phyloP scores from a whole-genome alignment of 148 eudicot species.

The Chenopodium album region DNA sequence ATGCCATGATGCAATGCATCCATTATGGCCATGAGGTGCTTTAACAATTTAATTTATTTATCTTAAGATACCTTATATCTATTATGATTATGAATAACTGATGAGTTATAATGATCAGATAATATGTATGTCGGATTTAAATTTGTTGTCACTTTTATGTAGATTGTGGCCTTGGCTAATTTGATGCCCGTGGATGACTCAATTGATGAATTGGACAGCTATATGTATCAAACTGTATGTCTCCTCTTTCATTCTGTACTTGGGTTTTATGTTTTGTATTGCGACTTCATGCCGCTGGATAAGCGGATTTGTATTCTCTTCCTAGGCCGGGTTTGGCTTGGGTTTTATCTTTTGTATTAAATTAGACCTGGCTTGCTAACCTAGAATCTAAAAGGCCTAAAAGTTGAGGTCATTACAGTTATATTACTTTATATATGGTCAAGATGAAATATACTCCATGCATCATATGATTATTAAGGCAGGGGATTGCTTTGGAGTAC shows the following conservation, averaged over 20 bases:
- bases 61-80: neutral
- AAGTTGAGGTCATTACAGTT: neutral
- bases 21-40: slow-evolving; percentile 85
- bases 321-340: neutral
- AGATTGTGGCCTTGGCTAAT: slow-evolving; percentile 98
- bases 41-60: neutral
- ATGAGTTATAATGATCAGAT: neutral
- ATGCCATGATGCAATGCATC: slow-evolving; percentile 95
- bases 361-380: neutral
- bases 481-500: neutral
- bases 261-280: neutral
- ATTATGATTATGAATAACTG: neutral
- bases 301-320: neutral
- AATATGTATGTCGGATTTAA: neutral
- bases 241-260: neutral
- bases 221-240: slow-evolving; percentile 98
- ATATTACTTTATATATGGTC: neutral
- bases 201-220: slow-evolving; percentile 93
- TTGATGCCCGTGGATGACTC: slow-evolving; percentile 87
- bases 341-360: too few species aligned
- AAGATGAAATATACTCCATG: too few species aligned
- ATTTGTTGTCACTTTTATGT: neutral
- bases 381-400: neutral
- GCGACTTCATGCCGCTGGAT: neutral
- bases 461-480: neutral